Evolutionary conservation across 805 yeast species (phyloP), one percentile per base, ranked within the genome.

Genomic region (Dipodascus albidus): DNA sequence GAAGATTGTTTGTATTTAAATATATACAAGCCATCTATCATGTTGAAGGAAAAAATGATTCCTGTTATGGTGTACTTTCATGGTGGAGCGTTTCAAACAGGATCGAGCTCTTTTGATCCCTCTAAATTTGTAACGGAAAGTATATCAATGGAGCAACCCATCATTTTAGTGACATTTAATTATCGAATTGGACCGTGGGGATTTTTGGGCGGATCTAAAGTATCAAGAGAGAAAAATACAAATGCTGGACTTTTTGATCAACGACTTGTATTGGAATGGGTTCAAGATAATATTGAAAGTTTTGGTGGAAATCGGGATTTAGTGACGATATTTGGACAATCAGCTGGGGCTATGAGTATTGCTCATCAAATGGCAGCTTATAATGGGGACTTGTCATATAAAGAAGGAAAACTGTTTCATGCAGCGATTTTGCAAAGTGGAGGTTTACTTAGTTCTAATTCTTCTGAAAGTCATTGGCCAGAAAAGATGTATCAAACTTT

Each of bases 71-170:
- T 63, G 15, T 68, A 68, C 65, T 60, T 69, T 41, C 68, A 68
- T 53, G 74, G 73, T 14, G 73, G 74, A 31, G 65, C 69, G 1
- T 68, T 64, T 51, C 20, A 52, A 2, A 59, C 58, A 19, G 70
- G 72, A 41, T 41, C 47, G n/a, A 14, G 22, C 22, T 20, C 19
- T 9, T 4, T 17, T 41, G 47, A 41, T 20, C 22, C 22, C 8
- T 41, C 47, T 6, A 20, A 17, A 17, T n/a, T 41, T n/a, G 15
- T 17, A 8, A 4, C 15, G 4, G 47, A 41, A 17, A 41, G 47
- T 41, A 41, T 41, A 9, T 4, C 4, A 20, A 21, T 48, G 15
- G 42, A 47, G 2, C 50, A 57, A 35, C 48, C 54, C 6, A 55
- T 60, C 8, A 19, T 41, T 6, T 14, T 17, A 9, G 47, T 41